Evolutionary conservation across 1,139 yeast genomes (phyloP).

Genomic region (Debaryomycetaceae sp.): DNA sequence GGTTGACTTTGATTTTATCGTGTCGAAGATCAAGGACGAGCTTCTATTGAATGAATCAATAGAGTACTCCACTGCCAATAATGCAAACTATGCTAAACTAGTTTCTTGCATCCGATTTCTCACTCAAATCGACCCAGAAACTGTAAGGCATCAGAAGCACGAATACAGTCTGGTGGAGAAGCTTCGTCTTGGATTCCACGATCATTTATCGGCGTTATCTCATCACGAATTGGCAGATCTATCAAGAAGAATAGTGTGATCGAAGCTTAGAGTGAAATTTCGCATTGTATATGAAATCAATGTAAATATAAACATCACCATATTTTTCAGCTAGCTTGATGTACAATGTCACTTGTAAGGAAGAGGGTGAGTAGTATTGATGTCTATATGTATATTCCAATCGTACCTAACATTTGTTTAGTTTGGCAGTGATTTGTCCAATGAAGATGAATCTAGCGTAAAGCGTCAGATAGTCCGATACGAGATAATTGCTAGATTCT

Average conservation of each 20-base stretch:
- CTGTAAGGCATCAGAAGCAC: conserved; percentile 15
- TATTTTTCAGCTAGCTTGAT: neutral
- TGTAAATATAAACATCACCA: neutral
- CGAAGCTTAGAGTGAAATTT: neutral
- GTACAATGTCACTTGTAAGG: conserved; percentile 32
- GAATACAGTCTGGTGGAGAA: conserved; percentile 13
- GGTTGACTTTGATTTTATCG: conserved; percentile 50
- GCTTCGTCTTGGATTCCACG: conserved; percentile 22
- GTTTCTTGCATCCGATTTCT: conserved; percentile 42
- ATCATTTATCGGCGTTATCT: conserved; percentile 21
- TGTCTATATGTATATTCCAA: neutral
- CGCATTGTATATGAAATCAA: conserved; percentile 4
- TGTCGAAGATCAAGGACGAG: conserved; percentile 27
- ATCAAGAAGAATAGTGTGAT: conserved; percentile 7
- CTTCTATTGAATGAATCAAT: conserved; percentile 13
- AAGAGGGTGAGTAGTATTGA: conserved; percentile 33
- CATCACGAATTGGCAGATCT: conserved; percentile 34
- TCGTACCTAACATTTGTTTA: neutral
- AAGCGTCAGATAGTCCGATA: conserved; percentile 20
- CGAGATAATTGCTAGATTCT: conserved; percentile 28
- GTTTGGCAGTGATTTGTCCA: conserved; percentile 2
- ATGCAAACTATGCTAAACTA: conserved; percentile 27
- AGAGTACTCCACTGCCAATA: conserved; percentile 17
- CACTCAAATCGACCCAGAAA: conserved; percentile 19
- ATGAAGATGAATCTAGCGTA: conserved; percentile 5